Evolutionary conservation across 306 rosid species (phyloP).

Genomic region (Castanea crenata): DNA sequence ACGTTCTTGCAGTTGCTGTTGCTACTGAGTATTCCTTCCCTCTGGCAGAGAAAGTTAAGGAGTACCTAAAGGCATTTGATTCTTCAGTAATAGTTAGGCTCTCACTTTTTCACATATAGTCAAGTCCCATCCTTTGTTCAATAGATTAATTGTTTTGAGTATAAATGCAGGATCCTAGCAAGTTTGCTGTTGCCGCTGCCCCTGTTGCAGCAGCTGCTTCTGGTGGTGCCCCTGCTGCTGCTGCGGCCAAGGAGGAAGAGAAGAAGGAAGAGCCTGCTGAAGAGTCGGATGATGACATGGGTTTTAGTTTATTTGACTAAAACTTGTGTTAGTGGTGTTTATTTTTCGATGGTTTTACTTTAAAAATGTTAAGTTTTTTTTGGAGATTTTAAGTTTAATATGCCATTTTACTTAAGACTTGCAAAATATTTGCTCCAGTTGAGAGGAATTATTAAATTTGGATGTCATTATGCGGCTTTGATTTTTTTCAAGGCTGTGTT

Average conservation of each 20-base stretch:
- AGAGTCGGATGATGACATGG: slow-evolving; percentile 49
- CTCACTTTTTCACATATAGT: background rate
- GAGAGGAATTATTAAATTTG: no score
- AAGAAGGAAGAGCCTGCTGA: slow-evolving; percentile 72
- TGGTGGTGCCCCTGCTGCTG: slow-evolving; percentile 37
- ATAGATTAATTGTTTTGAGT: background rate
- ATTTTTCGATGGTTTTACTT: background rate
- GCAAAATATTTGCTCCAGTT: no score
- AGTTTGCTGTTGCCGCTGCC: slow-evolving; percentile 44
- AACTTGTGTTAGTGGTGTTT: background rate
- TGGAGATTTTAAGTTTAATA: background rate
- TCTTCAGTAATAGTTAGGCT: background rate
- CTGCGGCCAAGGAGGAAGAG: slow-evolving; percentile 56
- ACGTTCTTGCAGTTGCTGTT: slow-evolving; percentile 60
- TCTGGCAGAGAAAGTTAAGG: slow-evolving; percentile 78
- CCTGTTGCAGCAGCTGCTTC: slow-evolving; percentile 27
- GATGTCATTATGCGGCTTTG: no score
- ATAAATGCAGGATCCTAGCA: slow-evolving; percentile 46
- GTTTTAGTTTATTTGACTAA: slow-evolving; percentile 42
- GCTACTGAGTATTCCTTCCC: slow-evolving; percentile 67
- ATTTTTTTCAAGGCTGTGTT: no score
- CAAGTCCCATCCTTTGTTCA: fast-evolving
- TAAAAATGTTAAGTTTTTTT: background rate
- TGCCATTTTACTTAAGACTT: background rate
- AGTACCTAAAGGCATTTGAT: slow-evolving; percentile 55